Evolutionary conservation across 768 basidiomycete species (phyloP).

Genomic region (Pleurotus sapidus): DNA sequence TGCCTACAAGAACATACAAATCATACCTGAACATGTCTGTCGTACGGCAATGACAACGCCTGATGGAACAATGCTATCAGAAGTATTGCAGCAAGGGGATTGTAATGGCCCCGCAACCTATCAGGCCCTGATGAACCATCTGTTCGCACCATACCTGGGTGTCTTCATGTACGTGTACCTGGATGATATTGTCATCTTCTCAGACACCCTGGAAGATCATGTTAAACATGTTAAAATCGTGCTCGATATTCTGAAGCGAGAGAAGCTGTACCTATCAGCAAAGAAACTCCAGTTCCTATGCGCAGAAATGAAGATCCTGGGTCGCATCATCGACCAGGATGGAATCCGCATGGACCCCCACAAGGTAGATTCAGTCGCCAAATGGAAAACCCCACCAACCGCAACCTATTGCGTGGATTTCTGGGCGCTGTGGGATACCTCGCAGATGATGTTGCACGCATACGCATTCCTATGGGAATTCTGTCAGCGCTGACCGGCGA

Average conservation of each 20-base stretch:
- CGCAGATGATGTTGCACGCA: constrained; percentile 20
- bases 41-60: constrained; percentile 28
- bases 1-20: constrained; percentile 25
- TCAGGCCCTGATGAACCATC: constrained; percentile 40
- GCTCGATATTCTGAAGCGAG: constrained; percentile 24
- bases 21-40: constrained; percentile 19
- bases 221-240: constrained; percentile 24
- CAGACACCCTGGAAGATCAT: constrained; percentile 32
- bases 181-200: constrained; percentile 33
- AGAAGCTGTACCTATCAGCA: constrained; percentile 10
- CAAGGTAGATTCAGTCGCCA: constrained; percentile 34
- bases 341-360: constrained; percentile 41
- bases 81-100: constrained; percentile 23
- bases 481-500: constrained; percentile 22
- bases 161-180: constrained; percentile 21
- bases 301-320: constrained; percentile 24
- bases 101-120: constrained; percentile 2
- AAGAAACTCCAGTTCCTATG: constrained; percentile 20
- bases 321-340: constrained; percentile 27
- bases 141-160: constrained; percentile 30
- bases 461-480: constrained; percentile 36
- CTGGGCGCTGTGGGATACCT: too few species aligned
- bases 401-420: too few species aligned
- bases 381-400: constrained; percentile 29
- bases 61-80: constrained; percentile 38